phyloP scores from a whole-genome alignment of 1,284 basidiomycete species.

The Malassezia caprae region DNA sequence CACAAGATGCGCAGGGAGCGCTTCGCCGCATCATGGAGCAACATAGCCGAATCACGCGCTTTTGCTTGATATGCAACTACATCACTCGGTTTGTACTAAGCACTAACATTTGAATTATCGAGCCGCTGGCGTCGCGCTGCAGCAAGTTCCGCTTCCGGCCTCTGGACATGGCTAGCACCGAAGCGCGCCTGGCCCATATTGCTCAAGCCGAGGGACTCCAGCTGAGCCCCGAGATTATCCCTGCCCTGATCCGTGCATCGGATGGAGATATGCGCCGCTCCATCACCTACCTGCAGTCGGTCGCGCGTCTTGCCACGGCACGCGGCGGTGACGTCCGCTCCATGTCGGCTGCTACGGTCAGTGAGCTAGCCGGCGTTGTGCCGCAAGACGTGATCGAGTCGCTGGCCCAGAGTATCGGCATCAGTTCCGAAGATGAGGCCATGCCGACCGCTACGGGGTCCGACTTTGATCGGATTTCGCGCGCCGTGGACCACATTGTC shows the following conservation, averaged over 20 bases:
- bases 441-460: constrained; percentile 16
- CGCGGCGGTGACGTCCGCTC: constrained; percentile 22
- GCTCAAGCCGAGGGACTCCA: constrained; percentile 56
- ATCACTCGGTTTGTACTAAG: constrained; percentile 69
- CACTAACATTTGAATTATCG: constrained; percentile 71
- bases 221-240: constrained; percentile 49
- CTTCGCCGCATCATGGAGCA: constrained; percentile 96
- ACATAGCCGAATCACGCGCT: constrained; percentile 88
- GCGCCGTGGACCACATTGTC: constrained; percentile 64
- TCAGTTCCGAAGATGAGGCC: constrained; percentile 53
- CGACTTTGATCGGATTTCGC: constrained; percentile 63
- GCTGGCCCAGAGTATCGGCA: constrained; percentile 65
- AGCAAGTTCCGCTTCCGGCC: constrained; percentile 98
- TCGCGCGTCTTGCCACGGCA: constrained; percentile 60
- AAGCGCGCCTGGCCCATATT: constrained; percentile 68
- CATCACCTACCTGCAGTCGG: constrained; percentile 97
- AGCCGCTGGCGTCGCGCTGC: constrained; percentile 94
- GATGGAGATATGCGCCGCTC: constrained; percentile 88
- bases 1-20: constrained; percentile 93
- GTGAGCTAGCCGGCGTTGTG: constrained; percentile 94
- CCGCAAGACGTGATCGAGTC: constrained; percentile 63
- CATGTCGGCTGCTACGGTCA: constrained; percentile 54
- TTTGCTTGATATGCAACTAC: constrained; percentile 98
- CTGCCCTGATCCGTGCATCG: constrained; percentile 67
- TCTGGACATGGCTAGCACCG: constrained; percentile 67